A percentile compares a stretch with the other conserved stretches of the same genome.
These are phyloP conservation scores for Fusarium torulosum DNA, from an alignment of 2,329 filamentous ascomycete species.

Conservation along the genomic window DNA sequence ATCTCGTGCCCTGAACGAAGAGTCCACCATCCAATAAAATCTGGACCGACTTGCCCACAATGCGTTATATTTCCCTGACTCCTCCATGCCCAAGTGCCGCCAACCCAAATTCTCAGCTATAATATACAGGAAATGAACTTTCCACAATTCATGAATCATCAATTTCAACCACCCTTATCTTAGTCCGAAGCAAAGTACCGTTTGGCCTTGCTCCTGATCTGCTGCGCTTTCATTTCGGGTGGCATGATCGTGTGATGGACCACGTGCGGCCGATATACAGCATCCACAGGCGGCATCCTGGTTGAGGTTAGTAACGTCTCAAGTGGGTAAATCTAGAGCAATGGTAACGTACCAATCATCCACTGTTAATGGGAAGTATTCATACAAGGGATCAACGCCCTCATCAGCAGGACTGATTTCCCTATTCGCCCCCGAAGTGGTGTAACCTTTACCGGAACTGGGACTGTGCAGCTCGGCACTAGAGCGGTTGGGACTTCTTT, in stretches of 20 bases:
- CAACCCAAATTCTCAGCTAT: slow-evolving; percentile 5
- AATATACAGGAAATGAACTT: slow-evolving; percentile 36
- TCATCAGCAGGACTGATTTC: slow-evolving; percentile 78
- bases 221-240: slow-evolving; percentile 76
- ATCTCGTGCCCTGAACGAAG: slow-evolving; percentile 27
- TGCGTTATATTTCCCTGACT: slow-evolving; percentile 21
- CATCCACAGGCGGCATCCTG: slow-evolving; percentile 88
- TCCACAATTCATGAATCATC: slow-evolving; percentile 44
- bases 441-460: slow-evolving; percentile 57
- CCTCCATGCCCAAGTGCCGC: not conserved
- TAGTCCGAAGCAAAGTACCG: slow-evolving; percentile 78
- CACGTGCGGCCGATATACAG: slow-evolving; percentile 90
- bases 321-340: slow-evolving; percentile 15
- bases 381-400: slow-evolving; percentile 86
- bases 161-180: slow-evolving; percentile 7
- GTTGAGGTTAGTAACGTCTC: slow-evolving; percentile 28
- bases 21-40: slow-evolving; percentile 11
- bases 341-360: slow-evolving; percentile 78
- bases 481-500: slow-evolving; percentile 67
- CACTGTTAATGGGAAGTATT: slow-evolving; percentile 92
- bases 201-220: slow-evolving; percentile 74
- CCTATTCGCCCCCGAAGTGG: slow-evolving; percentile 52
- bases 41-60: slow-evolving; percentile 8
- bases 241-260: slow-evolving; percentile 87
- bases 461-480: slow-evolving; percentile 66